A percentile compares a stretch with the other conserved stretches of the same genome.
Conservation (phyloP, 2,329 filamentous ascomycete genomes). For the Penicillium nordicum region DNA sequence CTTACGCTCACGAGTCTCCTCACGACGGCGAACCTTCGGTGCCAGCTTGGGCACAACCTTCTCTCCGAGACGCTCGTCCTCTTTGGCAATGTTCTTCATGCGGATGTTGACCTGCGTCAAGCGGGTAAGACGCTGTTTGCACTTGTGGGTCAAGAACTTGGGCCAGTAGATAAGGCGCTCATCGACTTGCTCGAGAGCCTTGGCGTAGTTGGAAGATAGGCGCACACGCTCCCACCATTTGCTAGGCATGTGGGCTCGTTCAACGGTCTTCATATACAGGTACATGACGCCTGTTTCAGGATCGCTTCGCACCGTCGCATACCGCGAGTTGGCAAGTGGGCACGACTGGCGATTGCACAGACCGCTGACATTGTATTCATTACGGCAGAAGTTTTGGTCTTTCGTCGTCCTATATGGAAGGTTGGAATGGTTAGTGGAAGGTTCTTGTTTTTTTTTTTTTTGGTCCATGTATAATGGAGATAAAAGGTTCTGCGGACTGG, state of each 20-base stretch:
- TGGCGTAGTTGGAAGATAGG: constrained; percentile 83
- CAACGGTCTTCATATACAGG: constrained; percentile 94
- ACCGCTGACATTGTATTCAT: constrained; percentile 83
- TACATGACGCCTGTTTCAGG: constrained; percentile 79
- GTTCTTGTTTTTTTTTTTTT: constrained; percentile 8
- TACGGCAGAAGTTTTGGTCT: constrained; percentile 89
- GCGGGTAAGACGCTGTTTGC: constrained; percentile 91
- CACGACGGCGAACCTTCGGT: constrained; percentile 78
- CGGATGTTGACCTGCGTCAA: constrained; percentile 86
- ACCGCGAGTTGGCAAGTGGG: constrained; percentile 84
- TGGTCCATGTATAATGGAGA: not conserved
- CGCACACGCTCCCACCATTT: constrained; percentile 95
- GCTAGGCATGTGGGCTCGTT: constrained; percentile 80
- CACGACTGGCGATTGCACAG: constrained; percentile 85
- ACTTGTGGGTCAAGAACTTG: constrained; percentile 89
- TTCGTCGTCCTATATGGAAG: constrained; percentile 64
- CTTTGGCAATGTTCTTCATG: constrained; percentile 72
- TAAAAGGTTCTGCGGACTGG: not conserved
- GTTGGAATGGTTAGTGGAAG: constrained; percentile 6
- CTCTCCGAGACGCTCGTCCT: constrained; percentile 87
- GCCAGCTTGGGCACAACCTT: constrained; percentile 82
- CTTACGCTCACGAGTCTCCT: constrained; percentile 72
- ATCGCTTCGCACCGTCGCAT: constrained; percentile 85
- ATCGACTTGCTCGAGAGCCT: constrained; percentile 84
- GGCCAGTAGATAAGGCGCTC: constrained; percentile 87